These are phyloP conservation scores for Hyaloscypha bicolor DNA, from an alignment of 495 filamentous ascomycete genomes.

Conservation along the genomic window DNA sequence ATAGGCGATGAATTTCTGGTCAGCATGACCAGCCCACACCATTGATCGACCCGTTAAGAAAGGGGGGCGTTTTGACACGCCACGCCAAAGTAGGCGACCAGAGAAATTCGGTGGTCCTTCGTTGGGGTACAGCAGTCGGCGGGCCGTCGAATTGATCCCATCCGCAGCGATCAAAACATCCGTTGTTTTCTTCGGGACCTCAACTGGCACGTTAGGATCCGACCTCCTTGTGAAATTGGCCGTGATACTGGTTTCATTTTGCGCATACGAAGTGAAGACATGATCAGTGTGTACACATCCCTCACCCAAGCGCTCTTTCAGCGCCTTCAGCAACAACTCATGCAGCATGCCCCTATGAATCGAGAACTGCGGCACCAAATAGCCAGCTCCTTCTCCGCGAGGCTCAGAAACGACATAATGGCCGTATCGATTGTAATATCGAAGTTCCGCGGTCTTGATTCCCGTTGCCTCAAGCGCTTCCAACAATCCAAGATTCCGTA, in stretches of 20 bases:
- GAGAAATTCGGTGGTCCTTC: conserved; percentile 23
- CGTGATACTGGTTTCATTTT: conserved; percentile 18
- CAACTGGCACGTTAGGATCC: conserved; percentile 5
- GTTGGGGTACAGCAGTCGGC: conserved; percentile 16
- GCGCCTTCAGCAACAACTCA: conserved; percentile 9
- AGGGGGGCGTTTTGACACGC: conserved; percentile 1
- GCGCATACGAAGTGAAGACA: conserved; percentile 10
- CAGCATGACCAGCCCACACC: conserved; percentile 39
- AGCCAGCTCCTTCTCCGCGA: conserved; percentile 15
- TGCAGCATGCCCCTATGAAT: conserved; percentile 23
- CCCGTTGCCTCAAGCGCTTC: conserved; percentile 14
- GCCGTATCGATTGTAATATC: conserved; percentile 17
- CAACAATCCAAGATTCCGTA: conserved; percentile 17
- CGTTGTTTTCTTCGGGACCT: neutral
- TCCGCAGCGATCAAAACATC: conserved; percentile 20
- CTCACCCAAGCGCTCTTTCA: conserved; percentile 19
- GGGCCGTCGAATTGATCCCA: conserved; percentile 16
- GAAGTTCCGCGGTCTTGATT: conserved; percentile 17
- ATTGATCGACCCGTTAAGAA: conserved; percentile 33
- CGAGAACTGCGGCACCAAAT: conserved; percentile 14
- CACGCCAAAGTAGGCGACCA: conserved; percentile 14
- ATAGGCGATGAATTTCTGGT: conserved; percentile 40
- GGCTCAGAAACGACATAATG: conserved; percentile 24
- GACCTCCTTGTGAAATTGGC: conserved; percentile 13
- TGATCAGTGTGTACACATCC: conserved; percentile 15